phyloP scores from a whole-genome alignment of 106 monocot genomes.

The Cymbidium sinense region DNA sequence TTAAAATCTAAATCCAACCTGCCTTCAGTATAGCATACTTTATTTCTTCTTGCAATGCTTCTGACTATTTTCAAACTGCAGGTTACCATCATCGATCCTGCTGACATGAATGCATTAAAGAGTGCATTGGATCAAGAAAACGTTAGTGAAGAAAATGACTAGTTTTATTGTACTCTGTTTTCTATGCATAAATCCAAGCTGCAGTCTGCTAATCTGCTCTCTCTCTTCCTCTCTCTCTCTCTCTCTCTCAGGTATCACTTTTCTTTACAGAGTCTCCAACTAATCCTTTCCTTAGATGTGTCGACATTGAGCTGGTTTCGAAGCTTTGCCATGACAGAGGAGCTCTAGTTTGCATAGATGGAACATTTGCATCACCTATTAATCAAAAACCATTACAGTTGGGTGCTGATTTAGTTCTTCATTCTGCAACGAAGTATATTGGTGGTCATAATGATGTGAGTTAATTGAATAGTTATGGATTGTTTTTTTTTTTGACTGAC shows the following conservation, averaged over 20 bases:
- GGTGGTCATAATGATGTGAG: slow-evolving; percentile 98
- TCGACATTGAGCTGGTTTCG: slow-evolving; percentile 83
- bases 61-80: slow-evolving; percentile 22
- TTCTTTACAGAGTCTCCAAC: slow-evolving; percentile 99
- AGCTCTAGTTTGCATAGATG: slow-evolving; percentile 85
- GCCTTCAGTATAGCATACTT: neutral
- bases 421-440: slow-evolving; percentile 94
- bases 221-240: slow-evolving; percentile 9
- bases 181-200: neutral
- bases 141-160: slow-evolving; percentile 28
- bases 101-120: slow-evolving; percentile 66
- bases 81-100: slow-evolving; percentile 85
- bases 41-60: neutral
- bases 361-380: slow-evolving; percentile 92
- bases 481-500: neutral
- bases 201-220: neutral
- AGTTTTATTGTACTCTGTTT: neutral
- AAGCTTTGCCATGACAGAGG: slow-evolving; percentile 87
- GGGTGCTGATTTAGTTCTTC: slow-evolving; percentile 91
- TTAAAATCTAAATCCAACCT: neutral
- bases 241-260: slow-evolving; percentile 62
- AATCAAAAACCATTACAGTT: slow-evolving; percentile 91
- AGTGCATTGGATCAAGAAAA: slow-evolving; percentile 63
- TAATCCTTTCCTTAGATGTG: slow-evolving; percentile 90
- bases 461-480: neutral